A percentile compares a stretch with the other conserved stretches of the same genome.
These are phyloP conservation scores for Clavispora asparagi DNA, from an alignment of 805 yeast species.

Conservation along the genomic window DNA sequence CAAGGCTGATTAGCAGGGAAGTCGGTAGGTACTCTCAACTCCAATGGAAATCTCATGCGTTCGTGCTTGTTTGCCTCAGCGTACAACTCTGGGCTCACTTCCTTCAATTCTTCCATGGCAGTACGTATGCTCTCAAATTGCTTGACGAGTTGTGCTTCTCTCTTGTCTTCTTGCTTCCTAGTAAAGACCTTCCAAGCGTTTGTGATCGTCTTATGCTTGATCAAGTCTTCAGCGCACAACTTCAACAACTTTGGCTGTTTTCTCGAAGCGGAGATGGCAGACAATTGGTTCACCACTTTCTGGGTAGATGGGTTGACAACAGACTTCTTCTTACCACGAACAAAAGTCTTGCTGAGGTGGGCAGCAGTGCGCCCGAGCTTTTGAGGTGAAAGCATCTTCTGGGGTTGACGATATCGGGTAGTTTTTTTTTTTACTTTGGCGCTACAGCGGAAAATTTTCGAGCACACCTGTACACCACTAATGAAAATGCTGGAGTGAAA, in stretches of 20 bases:
- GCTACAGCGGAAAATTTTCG: neutral
- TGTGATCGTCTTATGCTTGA: conserved; percentile 77
- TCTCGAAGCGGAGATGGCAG: conserved; percentile 80
- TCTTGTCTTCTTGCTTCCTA: conserved; percentile 43
- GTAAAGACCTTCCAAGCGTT: conserved; percentile 74
- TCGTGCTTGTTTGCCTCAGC: conserved; percentile 57
- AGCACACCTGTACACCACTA: conserved; percentile 2
- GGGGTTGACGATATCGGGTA: neutral
- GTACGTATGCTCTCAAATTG: conserved; percentile 63
- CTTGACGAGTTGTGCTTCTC: conserved; percentile 37
- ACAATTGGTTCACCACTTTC: conserved; percentile 51
- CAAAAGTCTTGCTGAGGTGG: conserved; percentile 13
- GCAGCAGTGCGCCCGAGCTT: neutral
- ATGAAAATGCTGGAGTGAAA: neutral
- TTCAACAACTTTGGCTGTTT: conserved; percentile 82
- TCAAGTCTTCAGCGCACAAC: conserved; percentile 70
- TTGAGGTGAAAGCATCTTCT: neutral
- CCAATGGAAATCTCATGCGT: conserved; percentile 67
- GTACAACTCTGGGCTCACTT: conserved; percentile 49
- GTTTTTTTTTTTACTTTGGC: neutral
- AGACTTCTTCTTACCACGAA: conserved; percentile 28
- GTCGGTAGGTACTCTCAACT: conserved; percentile 83
- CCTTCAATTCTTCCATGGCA: conserved; percentile 69
- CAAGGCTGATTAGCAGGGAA: conserved; percentile 80
- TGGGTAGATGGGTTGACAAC: conserved; percentile 35